phyloP scores from a whole-genome alignment of 805 yeast species.

The Saccharomycopsis fermentans region DNA sequence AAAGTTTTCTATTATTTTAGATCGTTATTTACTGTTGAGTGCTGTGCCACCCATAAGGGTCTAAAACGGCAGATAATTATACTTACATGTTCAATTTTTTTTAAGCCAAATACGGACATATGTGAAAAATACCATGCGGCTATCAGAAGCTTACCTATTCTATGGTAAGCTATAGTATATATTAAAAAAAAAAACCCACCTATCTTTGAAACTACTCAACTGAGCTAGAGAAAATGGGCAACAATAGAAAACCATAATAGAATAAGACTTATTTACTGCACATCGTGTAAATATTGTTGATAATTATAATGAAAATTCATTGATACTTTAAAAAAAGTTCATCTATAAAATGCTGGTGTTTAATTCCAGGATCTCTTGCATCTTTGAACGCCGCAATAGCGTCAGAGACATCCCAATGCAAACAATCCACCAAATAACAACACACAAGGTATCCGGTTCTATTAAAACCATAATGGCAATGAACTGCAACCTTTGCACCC shows the following conservation, averaged over 20 bases:
- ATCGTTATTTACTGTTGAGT: too few relatives aligned
- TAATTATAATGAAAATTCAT: too few relatives aligned
- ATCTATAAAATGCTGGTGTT: constrained; percentile 68
- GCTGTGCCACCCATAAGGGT: not conserved
- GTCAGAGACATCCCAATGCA: constrained; percentile 50
- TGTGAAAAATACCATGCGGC: not conserved
- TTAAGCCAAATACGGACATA: not conserved
- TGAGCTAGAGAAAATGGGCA: too few relatives aligned
- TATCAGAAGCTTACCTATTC: not conserved
- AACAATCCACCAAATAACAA: constrained; percentile 51
- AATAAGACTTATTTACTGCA: too few relatives aligned
- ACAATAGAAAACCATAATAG: too few relatives aligned
- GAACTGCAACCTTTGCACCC: constrained; percentile 41
- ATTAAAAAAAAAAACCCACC: too few relatives aligned
- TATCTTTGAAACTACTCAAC: too few relatives aligned
- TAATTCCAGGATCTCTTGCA: constrained; percentile 62
- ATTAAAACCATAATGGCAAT: constrained; percentile 77
- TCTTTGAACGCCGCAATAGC: constrained; percentile 49
- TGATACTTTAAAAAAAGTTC: constrained; percentile 60
- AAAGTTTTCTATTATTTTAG: too few relatives aligned
- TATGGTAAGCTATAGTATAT: too few relatives aligned
- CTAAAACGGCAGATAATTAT: not conserved
- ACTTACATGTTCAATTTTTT: not conserved
- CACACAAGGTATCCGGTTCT: constrained; percentile 68
- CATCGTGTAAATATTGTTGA: too few relatives aligned